Evolutionary conservation across 768 basidiomycete species (phyloP).

Genomic region (Tulasnella sp.): DNA sequence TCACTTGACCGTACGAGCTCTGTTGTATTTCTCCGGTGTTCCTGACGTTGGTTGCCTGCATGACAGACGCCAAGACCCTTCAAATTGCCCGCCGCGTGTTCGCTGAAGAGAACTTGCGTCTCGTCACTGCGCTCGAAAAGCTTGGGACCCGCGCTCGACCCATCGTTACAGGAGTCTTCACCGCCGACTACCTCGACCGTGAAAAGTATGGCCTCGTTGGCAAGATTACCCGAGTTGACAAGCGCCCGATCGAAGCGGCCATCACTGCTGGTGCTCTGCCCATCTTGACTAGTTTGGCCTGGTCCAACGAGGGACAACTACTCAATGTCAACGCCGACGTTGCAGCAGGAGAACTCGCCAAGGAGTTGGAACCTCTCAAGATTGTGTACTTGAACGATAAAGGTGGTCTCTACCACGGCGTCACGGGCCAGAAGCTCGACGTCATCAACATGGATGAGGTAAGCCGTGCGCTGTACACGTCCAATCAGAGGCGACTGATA

Average conservation of each 20-base stretch:
- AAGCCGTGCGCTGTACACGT: conserved; percentile 30
- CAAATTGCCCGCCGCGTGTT: conserved; percentile 94
- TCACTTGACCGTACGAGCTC: background rate
- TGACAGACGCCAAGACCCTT: conserved; percentile 84
- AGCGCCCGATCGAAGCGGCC: conserved; percentile 92
- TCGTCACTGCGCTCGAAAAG: conserved; percentile 87
- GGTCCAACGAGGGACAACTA: conserved; percentile 94
- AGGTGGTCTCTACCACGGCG: conserved; percentile 95
- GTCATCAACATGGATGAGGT: conserved; percentile 98
- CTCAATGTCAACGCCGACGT: conserved; percentile 99
- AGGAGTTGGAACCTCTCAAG: conserved; percentile 97
- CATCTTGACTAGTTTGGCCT: conserved; percentile 91
- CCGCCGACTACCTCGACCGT: conserved; percentile 92
- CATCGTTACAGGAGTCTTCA: conserved; percentile 97
- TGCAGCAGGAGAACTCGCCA: conserved; percentile 94
- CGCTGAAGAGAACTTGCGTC: conserved; percentile 93
- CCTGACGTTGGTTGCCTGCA: background rate
- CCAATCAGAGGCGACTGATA: background rate
- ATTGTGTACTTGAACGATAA: conserved; percentile 99
- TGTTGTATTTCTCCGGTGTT: background rate
- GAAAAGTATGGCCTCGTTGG: conserved; percentile 95
- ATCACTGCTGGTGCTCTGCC: conserved; percentile 95
- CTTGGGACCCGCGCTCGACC: conserved; percentile 96
- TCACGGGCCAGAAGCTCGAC: conserved; percentile 92
- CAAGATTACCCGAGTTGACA: conserved; percentile 91